phyloP scores from a whole-genome alignment of 2,329 filamentous ascomycete genomes.

The Knufia petricola region DNA sequence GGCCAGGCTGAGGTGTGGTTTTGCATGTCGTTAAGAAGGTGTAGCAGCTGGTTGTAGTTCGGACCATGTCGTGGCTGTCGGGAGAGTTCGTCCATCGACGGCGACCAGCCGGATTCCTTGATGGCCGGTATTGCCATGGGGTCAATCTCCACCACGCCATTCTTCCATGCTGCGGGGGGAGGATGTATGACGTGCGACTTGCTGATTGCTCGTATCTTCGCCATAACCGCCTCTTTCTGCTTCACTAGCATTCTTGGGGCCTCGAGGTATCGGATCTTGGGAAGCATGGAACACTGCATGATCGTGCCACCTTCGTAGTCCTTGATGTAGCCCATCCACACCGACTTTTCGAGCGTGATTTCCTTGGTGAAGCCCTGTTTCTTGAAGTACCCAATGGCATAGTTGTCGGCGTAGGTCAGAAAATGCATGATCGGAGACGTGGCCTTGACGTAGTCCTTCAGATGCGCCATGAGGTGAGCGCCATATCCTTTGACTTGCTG shows the following conservation, averaged over 20 bases:
- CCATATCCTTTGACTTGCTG: constrained; percentile 99
- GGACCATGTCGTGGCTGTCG: constrained; percentile 91
- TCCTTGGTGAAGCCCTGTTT: constrained; percentile 99
- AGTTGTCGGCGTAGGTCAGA: constrained; percentile 96
- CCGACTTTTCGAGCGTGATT: constrained; percentile 77
- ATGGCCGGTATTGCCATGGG: constrained; percentile 81
- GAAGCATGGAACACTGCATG: constrained; percentile 98
- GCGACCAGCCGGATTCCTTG: constrained; percentile 85
- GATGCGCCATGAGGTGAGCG: constrained; percentile 92
- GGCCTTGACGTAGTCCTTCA: constrained; percentile 97
- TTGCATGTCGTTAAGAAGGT: constrained; percentile 88
- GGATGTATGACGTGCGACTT: constrained; percentile 79
- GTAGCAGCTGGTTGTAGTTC: constrained; percentile 88
- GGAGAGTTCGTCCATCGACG: constrained; percentile 94
- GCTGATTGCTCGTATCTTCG: constrained; percentile 86
- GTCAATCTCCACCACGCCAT: constrained; percentile 64
- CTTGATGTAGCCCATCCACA: constrained; percentile 99
- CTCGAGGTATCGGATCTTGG: constrained; percentile 88
- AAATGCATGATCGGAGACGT: constrained; percentile 98
- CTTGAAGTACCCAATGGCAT: constrained; percentile 97
- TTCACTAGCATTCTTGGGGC: constrained; percentile 88
- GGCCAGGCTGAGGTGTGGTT: constrained; percentile 92
- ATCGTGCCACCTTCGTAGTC: constrained; percentile 98
- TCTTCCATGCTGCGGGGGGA: constrained; percentile 78
- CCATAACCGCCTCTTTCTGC: constrained; percentile 89